phyloP scores from a whole-genome alignment of 495 filamentous ascomycete species.

The Penicillium malachiteum region DNA sequence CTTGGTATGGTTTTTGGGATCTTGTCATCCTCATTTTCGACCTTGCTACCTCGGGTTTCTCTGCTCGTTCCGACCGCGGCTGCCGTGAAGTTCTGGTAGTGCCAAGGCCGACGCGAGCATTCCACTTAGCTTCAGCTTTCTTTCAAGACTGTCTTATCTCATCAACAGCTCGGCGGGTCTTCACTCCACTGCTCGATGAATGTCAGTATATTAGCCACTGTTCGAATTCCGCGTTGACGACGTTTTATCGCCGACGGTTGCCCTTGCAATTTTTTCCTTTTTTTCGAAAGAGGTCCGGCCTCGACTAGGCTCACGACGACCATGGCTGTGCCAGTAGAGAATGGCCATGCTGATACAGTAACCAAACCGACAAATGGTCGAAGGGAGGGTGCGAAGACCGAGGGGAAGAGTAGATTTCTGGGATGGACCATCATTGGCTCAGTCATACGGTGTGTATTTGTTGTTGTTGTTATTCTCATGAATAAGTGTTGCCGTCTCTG shows the following conservation, averaged over 20 bases:
- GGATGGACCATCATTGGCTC: conserved; percentile 53
- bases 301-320: conserved; percentile 9
- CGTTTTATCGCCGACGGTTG: not conserved
- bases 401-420: conserved; percentile 35
- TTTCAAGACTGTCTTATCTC: not conserved
- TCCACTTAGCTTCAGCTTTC: conserved; percentile 16
- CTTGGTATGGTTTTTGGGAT: not conserved
- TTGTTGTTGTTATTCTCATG: not conserved
- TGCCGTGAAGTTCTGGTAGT: conserved; percentile 25
- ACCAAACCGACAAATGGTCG: conserved; percentile 12
- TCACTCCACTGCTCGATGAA: not conserved
- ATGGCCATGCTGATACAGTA: conserved; percentile 28
- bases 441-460: conserved; percentile 57
- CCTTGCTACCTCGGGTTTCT: conserved; percentile 10
- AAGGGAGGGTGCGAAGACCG: conserved; percentile 12
- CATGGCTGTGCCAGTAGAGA: conserved; percentile 29
- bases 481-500: no score
- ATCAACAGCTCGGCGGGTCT: not conserved
- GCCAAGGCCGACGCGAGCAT: conserved; percentile 31
- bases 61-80: conserved; percentile 12
- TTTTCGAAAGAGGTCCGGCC: conserved; percentile 11
- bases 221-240: not conserved
- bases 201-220: not conserved
- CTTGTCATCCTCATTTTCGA: not conserved
- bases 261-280: conserved; percentile 3